Base-by-base conservation (phyloP, 495 filamentous ascomycete species). In the Neurospora pannonica region DNA sequence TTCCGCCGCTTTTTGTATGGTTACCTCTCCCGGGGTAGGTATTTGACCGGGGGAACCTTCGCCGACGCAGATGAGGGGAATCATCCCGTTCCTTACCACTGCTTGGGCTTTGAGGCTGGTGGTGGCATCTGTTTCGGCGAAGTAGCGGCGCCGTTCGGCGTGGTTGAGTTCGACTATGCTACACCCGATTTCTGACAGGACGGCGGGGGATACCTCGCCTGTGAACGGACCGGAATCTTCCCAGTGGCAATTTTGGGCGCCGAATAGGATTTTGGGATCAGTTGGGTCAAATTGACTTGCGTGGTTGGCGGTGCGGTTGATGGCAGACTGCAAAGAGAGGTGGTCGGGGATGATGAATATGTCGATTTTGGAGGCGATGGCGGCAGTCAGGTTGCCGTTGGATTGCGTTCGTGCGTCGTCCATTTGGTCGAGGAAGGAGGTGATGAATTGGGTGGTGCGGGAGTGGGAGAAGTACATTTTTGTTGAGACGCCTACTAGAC, bases 401-500 rank as follows among this genome's bases (percentile, higher is more conserved):
- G 78, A 82, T 17, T n/a, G 42, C 40, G 19, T 6, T 38, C 13
- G 38, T 13, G 15, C 15, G n/a, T 17, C 5, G 17, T 42, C 15
- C 40, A 42, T 17, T 0, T 19, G 21, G 9, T 85, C 77, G 28
- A 90, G 84, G 46, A 94, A 83, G 72, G 84, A 82, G 60, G 83
- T 79, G 74, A 91, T 83, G 84, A 93, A 97, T 67, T 83, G 76
- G 71, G 84, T 83, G 17, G 93, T 94, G 72, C 84, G 84, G 24
- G 87, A 81, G 28, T 90, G 87, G 82, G 88, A 88, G 82, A 95
- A 95, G 86, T 95, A 95, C 89, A 94, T 93, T 79, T 97, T 95
- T 31, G 92, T 87, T 71, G 90, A 92, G 80, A 95, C 90, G 79
- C 92, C 92, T 71, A 97, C 87, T 71, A 95, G 86, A 73, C 88